These are phyloP conservation scores for Farysia itapuensis DNA, from an alignment of 1,284 basidiomycete genomes.

Conservation along the genomic window DNA sequence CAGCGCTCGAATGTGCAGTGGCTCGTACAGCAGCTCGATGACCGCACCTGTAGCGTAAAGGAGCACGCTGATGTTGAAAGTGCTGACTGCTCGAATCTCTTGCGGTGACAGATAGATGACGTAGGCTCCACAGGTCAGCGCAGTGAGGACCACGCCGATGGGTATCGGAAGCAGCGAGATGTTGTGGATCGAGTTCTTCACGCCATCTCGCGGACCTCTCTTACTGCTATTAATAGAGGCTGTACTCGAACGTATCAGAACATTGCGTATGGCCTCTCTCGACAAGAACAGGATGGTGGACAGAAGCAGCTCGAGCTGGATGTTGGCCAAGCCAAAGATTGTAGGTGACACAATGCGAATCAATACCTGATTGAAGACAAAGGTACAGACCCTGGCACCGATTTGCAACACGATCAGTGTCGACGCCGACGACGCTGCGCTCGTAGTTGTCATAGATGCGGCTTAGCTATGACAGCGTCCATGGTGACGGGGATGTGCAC, in stretches of 20 bases:
- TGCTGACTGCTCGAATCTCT: conserved; percentile 18
- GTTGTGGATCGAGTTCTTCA: conserved; percentile 38
- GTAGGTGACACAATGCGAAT: conserved; percentile 80
- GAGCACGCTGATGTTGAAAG: conserved; percentile 29
- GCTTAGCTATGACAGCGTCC: too few relatives aligned
- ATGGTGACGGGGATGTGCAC: too few relatives aligned
- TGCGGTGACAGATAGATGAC: conserved; percentile 27
- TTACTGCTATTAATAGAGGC: neutral
- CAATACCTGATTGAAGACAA: conserved; percentile 81
- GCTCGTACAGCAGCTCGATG: conserved; percentile 49
- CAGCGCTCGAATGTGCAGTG: conserved; percentile 47
- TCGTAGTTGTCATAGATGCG: too few relatives aligned
- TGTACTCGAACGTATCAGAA: conserved; percentile 22
- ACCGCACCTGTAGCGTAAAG: conserved; percentile 50
- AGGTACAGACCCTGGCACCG: conserved; percentile 79
- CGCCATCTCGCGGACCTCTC: conserved; percentile 2
- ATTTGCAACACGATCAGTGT: conserved; percentile 84
- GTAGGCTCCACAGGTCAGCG: conserved; percentile 22
- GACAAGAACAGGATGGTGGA: conserved; percentile 88
- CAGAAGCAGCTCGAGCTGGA: conserved; percentile 82
- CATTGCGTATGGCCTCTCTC: conserved; percentile 73
- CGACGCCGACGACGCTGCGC: conserved; percentile 65
- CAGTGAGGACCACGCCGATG: conserved; percentile 31
- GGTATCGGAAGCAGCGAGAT: conserved; percentile 46
- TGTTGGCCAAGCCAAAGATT: conserved; percentile 80